Percentiles rank a stretch among this genome's conserved stretches.
phyloP scores from a whole-genome alignment of 306 rosid genomes.

The Cucumis sativus region DNA sequence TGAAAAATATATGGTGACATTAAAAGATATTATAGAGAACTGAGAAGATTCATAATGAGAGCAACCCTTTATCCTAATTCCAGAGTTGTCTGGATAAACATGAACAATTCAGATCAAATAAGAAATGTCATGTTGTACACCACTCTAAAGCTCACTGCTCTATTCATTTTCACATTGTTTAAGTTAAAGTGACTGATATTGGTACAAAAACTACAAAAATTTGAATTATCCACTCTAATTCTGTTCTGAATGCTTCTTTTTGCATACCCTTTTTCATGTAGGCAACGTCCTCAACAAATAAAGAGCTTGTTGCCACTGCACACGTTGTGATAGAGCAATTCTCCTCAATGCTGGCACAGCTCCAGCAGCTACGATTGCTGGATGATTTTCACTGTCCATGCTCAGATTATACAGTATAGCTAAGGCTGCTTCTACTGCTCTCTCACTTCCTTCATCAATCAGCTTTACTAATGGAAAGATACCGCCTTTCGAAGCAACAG shows the following conservation, averaged over 20 bases:
- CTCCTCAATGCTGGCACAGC: slow-evolving; percentile 48
- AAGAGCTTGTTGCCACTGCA: slow-evolving; percentile 70
- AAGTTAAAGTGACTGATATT: not conserved
- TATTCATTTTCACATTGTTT: not conserved
- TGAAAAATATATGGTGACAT: too few species aligned
- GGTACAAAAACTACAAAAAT: not conserved
- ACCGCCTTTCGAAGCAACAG: slow-evolving; percentile 49
- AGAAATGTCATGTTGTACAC: not conserved
- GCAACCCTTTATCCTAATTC: not conserved
- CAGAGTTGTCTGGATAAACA: not conserved
- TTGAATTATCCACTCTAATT: not conserved
- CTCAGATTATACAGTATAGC: slow-evolving; percentile 63
- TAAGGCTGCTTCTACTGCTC: slow-evolving; percentile 56
- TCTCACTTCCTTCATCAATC: slow-evolving; percentile 67
- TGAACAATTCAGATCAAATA: not conserved
- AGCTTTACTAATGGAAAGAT: slow-evolving; percentile 50
- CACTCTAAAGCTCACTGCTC: not conserved
- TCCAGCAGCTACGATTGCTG: slow-evolving; percentile 59
- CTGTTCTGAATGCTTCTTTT: not conserved
- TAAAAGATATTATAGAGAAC: not conserved
- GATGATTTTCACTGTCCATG: slow-evolving; percentile 69
- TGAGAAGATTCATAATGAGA: not conserved
- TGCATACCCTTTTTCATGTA: slow-evolving; percentile 14
- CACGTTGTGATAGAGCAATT: slow-evolving; percentile 46
- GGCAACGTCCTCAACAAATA: slow-evolving; percentile 59